Evolutionary conservation across 371 early-diverging fungal species (phyloP), one percentile per base, ranked within the genome.

Genomic region (Mortierella sp.): DNA sequence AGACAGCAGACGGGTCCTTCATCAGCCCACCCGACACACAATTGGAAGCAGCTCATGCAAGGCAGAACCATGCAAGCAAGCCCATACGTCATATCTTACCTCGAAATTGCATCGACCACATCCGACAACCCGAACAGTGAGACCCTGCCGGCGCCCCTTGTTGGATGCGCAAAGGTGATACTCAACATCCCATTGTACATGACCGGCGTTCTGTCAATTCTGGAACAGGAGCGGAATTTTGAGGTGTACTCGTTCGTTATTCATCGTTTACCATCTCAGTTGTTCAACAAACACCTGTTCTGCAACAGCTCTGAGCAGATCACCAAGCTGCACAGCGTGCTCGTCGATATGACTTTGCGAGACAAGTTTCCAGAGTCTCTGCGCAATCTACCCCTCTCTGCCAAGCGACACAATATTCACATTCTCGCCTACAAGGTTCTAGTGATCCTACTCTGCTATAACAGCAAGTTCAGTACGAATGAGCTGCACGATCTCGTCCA

Each of bases 401-500:
- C 83, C 69, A 85, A 81, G 76, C 73, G 88, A 46, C 79, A 86
- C 53, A 86, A 85, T 57, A 77, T 88, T 51, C 79, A 84, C 55
- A 88, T 88, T 40, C 77, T 92, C 34, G 94, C 94, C 0, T 96
- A 96, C 75, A 90, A 91, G 26, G 84, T 96, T 16, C 85, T 97
- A 57, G 90, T 92, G 2, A 90, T 93, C 4, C 79, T 97, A 40
- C 89, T 98, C 34, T 92, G 95, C 44, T 97, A 96, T 89, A 92
- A 94, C 76, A 89, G 90, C n/a, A 81, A 94, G 54, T 94, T 97
- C 77, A 89, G 84, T 26, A 94, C 94, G 76, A 88, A 91, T 37
- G 90, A 94, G 37, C 91, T 94, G 69, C 96, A 97, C 71, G 93
- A 93, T 43, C 89, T 98, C 11, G 93, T 98, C 13, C 83, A 89